These are phyloP conservation scores for Mycena metata DNA, from an alignment of 768 basidiomycete species.

Conservation along the genomic window DNA sequence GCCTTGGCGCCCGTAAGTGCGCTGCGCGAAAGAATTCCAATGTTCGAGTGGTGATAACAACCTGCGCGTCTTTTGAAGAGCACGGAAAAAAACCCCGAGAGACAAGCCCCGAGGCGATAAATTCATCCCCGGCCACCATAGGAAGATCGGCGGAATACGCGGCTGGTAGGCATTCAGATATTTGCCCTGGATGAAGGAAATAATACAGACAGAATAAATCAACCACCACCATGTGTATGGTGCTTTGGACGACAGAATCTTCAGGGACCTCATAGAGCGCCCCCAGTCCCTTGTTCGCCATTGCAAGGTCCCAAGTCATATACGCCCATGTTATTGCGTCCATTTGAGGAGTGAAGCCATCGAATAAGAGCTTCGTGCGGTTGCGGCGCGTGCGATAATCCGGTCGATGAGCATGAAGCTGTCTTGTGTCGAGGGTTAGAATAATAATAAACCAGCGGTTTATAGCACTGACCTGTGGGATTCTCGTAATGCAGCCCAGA, in stretches of 20 bases:
- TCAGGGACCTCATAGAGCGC: not conserved
- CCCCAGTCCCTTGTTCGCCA: not conserved
- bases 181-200: no score
- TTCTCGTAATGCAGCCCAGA: not conserved
- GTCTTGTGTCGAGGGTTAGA: no score
- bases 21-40: slow-evolving; percentile 31
- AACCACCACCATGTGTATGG: not conserved
- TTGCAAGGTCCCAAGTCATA: slow-evolving; percentile 8
- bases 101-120: slow-evolving; percentile 17
- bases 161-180: not conserved
- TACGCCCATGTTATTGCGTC: not conserved
- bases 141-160: not conserved
- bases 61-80: not conserved
- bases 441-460: no score
- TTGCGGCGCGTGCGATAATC: slow-evolving; percentile 11
- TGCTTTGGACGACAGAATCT: slow-evolving; percentile 8
- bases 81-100: slow-evolving; percentile 29
- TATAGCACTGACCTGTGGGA: slow-evolving; percentile 1
- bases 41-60: slow-evolving; percentile 27
- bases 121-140: not conserved
- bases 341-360: slow-evolving; percentile 6
- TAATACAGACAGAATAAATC: slow-evolving; percentile 12
- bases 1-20: slow-evolving; percentile 29
- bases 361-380: not conserved
- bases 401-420: not conserved